Conservation (phyloP, 345 rosid genomes). For the Conringia planisiliqua region DNA sequence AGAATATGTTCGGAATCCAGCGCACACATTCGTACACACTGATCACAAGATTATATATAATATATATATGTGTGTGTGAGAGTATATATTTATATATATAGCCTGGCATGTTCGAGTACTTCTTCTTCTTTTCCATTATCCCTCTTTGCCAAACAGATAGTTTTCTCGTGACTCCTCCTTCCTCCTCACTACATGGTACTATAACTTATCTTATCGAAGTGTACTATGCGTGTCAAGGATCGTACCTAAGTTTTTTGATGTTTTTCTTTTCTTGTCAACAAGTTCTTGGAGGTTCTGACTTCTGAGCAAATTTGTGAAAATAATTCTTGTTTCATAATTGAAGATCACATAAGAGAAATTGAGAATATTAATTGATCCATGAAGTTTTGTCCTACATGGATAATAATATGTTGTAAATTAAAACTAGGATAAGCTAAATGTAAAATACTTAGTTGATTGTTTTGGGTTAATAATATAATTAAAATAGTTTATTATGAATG, state of each 20-base stretch:
- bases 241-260: not conserved
- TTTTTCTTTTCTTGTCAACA: not conserved
- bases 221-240: slow-evolving; percentile 8
- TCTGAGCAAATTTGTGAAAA: not conserved
- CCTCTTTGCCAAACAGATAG: not conserved
- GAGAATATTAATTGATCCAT: not conserved
- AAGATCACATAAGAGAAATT: not conserved
- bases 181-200: slow-evolving; percentile 12
- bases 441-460: not conserved
- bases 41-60: slow-evolving; percentile 16
- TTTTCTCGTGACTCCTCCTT: slow-evolving; percentile 34
- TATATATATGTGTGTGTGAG: not conserved
- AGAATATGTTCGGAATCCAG: slow-evolving; percentile 29
- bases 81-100: not conserved
- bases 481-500: not conserved
- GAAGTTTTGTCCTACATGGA: not conserved
- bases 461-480: not conserved
- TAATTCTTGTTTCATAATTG: not conserved
- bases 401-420: not conserved
- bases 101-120: slow-evolving; percentile 8
- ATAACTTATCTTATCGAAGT: not conserved
- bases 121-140: slow-evolving; percentile 6
- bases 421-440: not conserved
- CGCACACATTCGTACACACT: slow-evolving; percentile 14
- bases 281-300: not conserved